A percentile compares a stretch with the other conserved stretches of the same genome.
Conservation (phyloP, 495 filamentous ascomycete species). For the Bacidia rubella region DNA sequence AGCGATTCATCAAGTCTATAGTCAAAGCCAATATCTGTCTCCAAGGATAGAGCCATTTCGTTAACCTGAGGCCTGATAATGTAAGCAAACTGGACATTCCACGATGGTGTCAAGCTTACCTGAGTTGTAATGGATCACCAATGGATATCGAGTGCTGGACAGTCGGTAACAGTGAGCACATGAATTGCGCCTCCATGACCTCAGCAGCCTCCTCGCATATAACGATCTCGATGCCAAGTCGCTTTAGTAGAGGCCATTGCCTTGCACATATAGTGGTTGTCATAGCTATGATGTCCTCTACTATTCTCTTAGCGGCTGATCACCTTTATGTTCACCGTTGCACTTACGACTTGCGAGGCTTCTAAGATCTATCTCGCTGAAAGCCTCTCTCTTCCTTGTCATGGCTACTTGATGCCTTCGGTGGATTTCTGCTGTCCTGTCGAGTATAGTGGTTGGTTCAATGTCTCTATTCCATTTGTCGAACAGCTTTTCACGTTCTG, state of each 20-base stretch:
- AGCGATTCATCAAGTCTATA: conserved; percentile 49
- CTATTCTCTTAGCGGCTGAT: not conserved
- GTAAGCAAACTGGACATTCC: too few species aligned
- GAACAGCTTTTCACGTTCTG: conserved; percentile 9
- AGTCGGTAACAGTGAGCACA: conserved; percentile 39
- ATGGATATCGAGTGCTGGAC: conserved; percentile 42
- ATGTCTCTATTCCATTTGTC: conserved; percentile 16
- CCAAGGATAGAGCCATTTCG: conserved; percentile 38
- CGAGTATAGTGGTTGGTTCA: conserved; percentile 10
- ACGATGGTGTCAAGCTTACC: too few species aligned
- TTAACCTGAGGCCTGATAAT: conserved; percentile 37
- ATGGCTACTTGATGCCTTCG: conserved; percentile 14
- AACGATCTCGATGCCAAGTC: conserved; percentile 24
- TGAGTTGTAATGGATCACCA: conserved; percentile 42
- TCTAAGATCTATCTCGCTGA: conserved; percentile 11
- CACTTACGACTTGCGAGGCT: conserved; percentile 13
- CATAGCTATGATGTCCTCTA: conserved; percentile 23
- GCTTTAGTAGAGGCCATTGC: conserved; percentile 17
- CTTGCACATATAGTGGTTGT: conserved; percentile 26
- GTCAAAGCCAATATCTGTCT: conserved; percentile 34
- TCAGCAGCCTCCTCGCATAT: conserved; percentile 48
- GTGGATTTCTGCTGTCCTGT: conserved; percentile 17
- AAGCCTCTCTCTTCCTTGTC: conserved; percentile 4
- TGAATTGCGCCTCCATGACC: conserved; percentile 40
- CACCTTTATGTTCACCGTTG: not conserved